Conservation (phyloP, 179 eudicot genomes). For the Drosera spatulata region DNA sequence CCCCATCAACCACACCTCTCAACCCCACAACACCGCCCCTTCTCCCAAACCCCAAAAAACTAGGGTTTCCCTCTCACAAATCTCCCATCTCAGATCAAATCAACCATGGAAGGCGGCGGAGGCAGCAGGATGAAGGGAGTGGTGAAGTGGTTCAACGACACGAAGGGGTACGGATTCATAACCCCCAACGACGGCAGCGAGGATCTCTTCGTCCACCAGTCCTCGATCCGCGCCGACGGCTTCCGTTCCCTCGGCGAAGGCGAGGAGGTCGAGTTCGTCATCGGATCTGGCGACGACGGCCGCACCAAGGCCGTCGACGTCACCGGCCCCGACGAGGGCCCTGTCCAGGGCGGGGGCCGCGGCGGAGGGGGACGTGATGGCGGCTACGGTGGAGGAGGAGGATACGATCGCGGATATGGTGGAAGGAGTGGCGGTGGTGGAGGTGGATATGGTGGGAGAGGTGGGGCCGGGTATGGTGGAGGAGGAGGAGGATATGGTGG, state of each 20-base stretch:
- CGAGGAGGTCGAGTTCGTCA: constrained; percentile 44
- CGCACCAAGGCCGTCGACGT: constrained; percentile 63
- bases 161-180: constrained; percentile 62
- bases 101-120: background rate
- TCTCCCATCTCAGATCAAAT: too few relatives aligned
- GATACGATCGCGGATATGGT: constrained; percentile 12
- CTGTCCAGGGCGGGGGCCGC: constrained; percentile 22
- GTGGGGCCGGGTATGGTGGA: constrained; percentile 14
- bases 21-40: too few relatives aligned
- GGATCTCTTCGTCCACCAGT: constrained; percentile 68
- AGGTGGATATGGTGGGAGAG: constrained; percentile 10
- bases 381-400: constrained; percentile 12
- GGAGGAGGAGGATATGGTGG: constrained; percentile 21
- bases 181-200: constrained; percentile 57
- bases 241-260: constrained; percentile 57
- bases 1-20: too few relatives aligned
- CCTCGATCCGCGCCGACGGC: constrained; percentile 54
- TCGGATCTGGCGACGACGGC: constrained; percentile 42
- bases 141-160: constrained; percentile 68
- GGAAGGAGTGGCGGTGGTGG: constrained; percentile 10
- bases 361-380: constrained; percentile 27
- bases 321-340: constrained; percentile 19
- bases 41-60: too few relatives aligned
- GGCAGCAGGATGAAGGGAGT: constrained; percentile 29
- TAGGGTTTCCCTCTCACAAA: too few relatives aligned